phyloP scores from a whole-genome alignment of 495 filamentous ascomycete species.

The Pyronema omphalodes region DNA sequence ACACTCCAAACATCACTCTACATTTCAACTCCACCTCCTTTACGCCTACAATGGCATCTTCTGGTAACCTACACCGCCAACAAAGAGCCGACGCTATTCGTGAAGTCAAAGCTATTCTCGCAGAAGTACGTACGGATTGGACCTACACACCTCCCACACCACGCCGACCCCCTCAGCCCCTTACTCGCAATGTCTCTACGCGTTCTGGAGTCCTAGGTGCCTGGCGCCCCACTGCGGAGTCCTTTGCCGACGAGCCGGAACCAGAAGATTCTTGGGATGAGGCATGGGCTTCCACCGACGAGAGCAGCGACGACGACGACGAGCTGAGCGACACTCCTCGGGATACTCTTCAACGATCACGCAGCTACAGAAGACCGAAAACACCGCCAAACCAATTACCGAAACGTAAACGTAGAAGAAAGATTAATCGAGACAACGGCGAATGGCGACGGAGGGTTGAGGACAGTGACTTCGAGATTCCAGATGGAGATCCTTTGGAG shows the following conservation, averaged over 20 bases:
- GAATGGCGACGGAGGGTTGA: neutral
- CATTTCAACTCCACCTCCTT: no score
- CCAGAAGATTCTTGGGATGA: neutral
- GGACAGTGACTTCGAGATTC: slow-evolving; percentile 3
- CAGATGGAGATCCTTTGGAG: neutral
- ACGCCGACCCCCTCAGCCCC: neutral
- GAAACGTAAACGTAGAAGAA: neutral
- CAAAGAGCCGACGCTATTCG: slow-evolving; percentile 6
- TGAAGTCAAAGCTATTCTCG: neutral
- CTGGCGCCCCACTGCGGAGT: neutral
- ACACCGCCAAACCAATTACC: neutral
- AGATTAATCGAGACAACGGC: neutral
- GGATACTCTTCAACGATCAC: neutral
- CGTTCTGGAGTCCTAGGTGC: slow-evolving; percentile 2
- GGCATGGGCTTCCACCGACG: neutral
- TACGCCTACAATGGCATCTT: neutral
- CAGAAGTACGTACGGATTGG: slow-evolving; percentile 5
- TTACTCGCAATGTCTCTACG: neutral
- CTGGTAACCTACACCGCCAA: neutral
- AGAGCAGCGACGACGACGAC: neutral
- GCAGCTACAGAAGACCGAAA: neutral
- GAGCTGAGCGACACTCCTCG: neutral
- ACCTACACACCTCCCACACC: neutral
- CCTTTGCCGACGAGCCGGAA: neutral
- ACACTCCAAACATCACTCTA: no score